These are phyloP conservation scores for Calocera cornea DNA, from an alignment of 768 basidiomycete genomes.

Conservation along the genomic window DNA sequence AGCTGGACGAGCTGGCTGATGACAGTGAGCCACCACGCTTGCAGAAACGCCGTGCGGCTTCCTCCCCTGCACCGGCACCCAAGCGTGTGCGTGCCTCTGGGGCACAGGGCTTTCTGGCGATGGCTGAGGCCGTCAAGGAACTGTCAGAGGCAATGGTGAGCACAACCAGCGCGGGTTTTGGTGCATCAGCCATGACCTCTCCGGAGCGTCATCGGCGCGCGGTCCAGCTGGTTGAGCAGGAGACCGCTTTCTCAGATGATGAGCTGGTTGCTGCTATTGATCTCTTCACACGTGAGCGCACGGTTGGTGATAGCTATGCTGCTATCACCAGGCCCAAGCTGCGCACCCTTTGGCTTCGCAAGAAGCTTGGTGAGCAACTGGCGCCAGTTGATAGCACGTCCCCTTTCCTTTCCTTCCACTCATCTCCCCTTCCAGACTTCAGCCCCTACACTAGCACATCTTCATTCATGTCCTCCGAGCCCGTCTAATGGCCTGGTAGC, in stretches of 20 bases:
- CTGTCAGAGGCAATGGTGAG: background rate
- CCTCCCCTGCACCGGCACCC: background rate
- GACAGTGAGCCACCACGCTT: background rate
- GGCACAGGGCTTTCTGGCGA: background rate
- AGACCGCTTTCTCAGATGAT: background rate
- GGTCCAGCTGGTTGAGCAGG: background rate
- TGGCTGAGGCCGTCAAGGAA: background rate
- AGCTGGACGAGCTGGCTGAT: background rate
- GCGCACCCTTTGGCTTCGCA: background rate
- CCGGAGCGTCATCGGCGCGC: background rate
- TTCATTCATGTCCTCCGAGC: background rate
- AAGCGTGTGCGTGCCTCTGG: background rate
- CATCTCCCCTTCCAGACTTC: background rate
- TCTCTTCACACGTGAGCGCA: background rate
- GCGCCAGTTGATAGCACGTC: background rate
- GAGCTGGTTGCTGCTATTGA: background rate
- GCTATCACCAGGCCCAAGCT: background rate
- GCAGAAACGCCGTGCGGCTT: background rate
- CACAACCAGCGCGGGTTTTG: background rate
- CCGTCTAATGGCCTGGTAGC: slow-evolving; percentile 11
- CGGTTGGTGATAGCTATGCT: background rate
- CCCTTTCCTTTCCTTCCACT: background rate
- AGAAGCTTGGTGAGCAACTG: background rate
- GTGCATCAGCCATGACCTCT: background rate
- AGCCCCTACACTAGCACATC: background rate